phyloP scores from a whole-genome alignment of 2,329 filamentous ascomycete species.

The Capronia epimyces region DNA sequence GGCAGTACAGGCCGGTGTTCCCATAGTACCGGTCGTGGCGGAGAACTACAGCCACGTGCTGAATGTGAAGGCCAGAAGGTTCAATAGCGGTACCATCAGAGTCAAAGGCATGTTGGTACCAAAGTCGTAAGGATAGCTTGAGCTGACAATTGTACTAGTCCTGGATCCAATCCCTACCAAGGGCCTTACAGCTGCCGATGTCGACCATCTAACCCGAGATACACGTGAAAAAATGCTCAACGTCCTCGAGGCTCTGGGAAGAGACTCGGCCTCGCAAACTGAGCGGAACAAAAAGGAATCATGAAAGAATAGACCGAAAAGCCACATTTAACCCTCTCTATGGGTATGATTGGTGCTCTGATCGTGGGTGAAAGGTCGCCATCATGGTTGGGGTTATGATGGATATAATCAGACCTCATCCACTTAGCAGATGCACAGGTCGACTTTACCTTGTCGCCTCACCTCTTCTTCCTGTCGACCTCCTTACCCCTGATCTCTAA shows the following conservation, averaged over 20 bases:
- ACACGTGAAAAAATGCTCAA: constrained; percentile 71
- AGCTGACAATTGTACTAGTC: constrained; percentile 46
- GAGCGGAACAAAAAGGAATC: constrained; percentile 1
- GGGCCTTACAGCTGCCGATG: constrained; percentile 66
- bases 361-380: too few relatives aligned
- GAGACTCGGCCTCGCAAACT: neutral
- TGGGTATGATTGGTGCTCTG: neutral
- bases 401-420: too few relatives aligned
- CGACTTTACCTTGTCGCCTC: too few relatives aligned
- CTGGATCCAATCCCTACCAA: constrained; percentile 74
- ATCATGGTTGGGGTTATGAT: too few relatives aligned
- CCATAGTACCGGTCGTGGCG: constrained; percentile 78
- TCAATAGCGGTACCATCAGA: constrained; percentile 65
- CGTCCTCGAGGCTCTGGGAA: constrained; percentile 35
- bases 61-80: constrained; percentile 58
- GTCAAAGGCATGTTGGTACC: constrained; percentile 57
- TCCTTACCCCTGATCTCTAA: too few relatives aligned
- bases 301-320: neutral
- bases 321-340: neutral
- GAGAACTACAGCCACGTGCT: constrained; percentile 74
- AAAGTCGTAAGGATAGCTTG: neutral
- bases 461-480: too few relatives aligned
- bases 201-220: constrained; percentile 64
- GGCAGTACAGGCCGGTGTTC: constrained; percentile 86
- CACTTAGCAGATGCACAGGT: too few relatives aligned